Base-by-base conservation (phyloP, 805 yeast species). In the Cyberlindnera bimundalis region DNA sequence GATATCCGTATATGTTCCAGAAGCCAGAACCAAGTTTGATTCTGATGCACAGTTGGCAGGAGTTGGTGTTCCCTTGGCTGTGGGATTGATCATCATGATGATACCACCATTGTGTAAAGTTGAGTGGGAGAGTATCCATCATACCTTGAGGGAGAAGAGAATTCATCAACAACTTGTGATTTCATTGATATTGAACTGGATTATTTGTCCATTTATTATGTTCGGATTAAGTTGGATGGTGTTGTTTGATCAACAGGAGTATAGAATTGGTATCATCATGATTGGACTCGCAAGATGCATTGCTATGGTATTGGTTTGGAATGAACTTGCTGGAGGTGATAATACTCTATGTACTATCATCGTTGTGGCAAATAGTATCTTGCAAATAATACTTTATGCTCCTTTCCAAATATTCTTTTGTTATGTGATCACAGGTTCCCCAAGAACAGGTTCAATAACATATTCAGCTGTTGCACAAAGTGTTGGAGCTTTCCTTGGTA, bases 301-400 rank as follows among this genome's bases (percentile, higher is more conserved):
- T 47, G 83, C 82, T 17, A 77, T 78, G 82, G 83, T 76, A 1
- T 58, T 78, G 37, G 55, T 77, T 20, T 77, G 82, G 83, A 77
- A 72, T 51, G 68, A 72, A 23, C 60, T 78, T 14, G 76, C 81
- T 2, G 67, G 60, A 7, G 82, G 82, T 6, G 78, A 76, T 51
- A 58, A 60, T 33, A 65, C 65, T 29, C 55, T 74, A 31, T 77
- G 83, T 56, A 78, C 76, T 3, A 50, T 74, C 7, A 49, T 77
- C n/a, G 81, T 78, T 3, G 58, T 74, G 6, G 53, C 74, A 32
- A 77, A 77, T 56, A 69, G 77, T 37, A 28, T 75, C 16, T 51
- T 77, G 27, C 83, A 77, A 52, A 62, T 77, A 34, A 62, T 70
- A 0, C 61, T 77, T 16, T 75, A 69, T 55, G 79, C 79, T 4